These are phyloP conservation scores for Fusarium udum DNA, from an alignment of 2,329 filamentous ascomycete species.

Conservation along the genomic window DNA sequence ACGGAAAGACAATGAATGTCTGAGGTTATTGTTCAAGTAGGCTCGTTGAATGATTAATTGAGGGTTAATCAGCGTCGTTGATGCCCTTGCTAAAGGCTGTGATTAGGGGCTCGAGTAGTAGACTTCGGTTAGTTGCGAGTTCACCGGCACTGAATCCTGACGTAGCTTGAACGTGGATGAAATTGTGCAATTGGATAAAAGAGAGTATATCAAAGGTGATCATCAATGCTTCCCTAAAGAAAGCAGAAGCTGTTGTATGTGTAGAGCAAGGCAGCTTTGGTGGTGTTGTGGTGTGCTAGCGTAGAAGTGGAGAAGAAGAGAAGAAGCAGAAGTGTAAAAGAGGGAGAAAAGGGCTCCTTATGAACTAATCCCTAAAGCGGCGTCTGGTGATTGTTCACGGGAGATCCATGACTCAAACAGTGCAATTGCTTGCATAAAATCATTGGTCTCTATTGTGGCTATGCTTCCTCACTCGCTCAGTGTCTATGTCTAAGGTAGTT, in stretches of 20 bases:
- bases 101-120: not conserved
- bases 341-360: conserved; percentile 12
- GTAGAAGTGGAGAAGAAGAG: not conserved
- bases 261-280: not conserved
- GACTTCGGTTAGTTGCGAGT: not conserved
- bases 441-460: conserved; percentile 1
- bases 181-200: not conserved
- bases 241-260: not conserved
- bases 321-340: not conserved
- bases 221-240: not conserved
- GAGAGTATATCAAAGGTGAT: not conserved
- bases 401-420: conserved; percentile 26
- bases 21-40: not conserved
- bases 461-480: conserved; percentile 2
- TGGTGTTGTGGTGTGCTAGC: not conserved
- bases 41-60: not conserved
- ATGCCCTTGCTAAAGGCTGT: not conserved
- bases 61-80: conserved; percentile 13
- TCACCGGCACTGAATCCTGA: conserved; percentile 1
- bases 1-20: not conserved
- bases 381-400: conserved; percentile 24
- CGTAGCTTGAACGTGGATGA: conserved; percentile 5
- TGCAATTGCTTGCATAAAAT: conserved; percentile 5
- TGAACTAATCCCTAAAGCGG: not conserved
- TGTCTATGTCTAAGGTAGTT: conserved; percentile 11